Base-by-base conservation (phyloP, 202 grass and related monocot genomes). In the Eragrostis tef region DNA sequence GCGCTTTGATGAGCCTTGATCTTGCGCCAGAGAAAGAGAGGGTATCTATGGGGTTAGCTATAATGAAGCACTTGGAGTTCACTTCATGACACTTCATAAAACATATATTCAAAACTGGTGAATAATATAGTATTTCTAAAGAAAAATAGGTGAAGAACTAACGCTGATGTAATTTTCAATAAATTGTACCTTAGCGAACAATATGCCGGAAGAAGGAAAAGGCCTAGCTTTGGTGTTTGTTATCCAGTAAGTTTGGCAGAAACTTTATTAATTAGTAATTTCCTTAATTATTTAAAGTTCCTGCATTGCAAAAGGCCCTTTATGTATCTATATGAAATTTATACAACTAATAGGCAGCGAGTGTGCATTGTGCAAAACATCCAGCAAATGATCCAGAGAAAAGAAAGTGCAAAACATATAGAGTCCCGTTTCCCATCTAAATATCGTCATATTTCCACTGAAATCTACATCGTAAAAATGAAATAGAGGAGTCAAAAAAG, bases 1-100 rank as follows among this genome's bases (percentile, higher is more conserved):
- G 54, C n/a, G 22, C 54, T 58, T 58, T 36, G 36, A 25, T 62
- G 25, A 34, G 61, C 14, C 61, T 36, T 64, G 61, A 17, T 36
- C 61, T 78, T 20, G 22, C 12, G 78, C 45, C n/a, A n/a, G 71
- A 81, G 24, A 62, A 70, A 79, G 20, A 48, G 67, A 60, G 49
- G 26, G 58, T 45, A 64, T 27, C 34, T 8, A 9, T 73, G 52
- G 67, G 51, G 51, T 36, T 31, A 63, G 13, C 11, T 66, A 78
- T 29, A 13, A 56, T 26, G 6, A 31, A 63, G 25, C 59, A 62
- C 1, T 24, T 62, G 36, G 36, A 81, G n/a, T 50, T 67, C n/a
- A n/a, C n/a, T 50, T 67, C 65, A 34, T 27, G 21, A 9, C 45
- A 66, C 2, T 9, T 10, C 20, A n/a, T 22, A 12, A 21, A 25